Percentiles rank a stretch among this genome's conserved stretches.
Evolutionary conservation across 352 stramenopile species (phyloP).

Genomic region (Phytophthora sansomeana): DNA sequence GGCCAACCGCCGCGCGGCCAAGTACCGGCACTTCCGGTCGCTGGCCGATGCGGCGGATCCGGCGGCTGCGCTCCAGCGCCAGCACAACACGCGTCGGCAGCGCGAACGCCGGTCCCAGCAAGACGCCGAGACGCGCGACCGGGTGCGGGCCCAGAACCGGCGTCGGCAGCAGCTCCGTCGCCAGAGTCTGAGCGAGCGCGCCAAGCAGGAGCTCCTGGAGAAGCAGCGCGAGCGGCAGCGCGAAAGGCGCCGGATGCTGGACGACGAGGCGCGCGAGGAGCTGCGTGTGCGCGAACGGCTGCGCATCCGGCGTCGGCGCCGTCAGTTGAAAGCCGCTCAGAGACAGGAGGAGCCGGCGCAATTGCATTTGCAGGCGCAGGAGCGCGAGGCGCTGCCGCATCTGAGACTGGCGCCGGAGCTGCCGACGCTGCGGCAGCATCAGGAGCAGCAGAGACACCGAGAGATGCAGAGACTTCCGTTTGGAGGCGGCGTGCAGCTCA

Average conservation of each 20-base stretch:
- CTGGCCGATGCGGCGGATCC: conserved; percentile 3
- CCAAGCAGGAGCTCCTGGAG: conserved; percentile 45
- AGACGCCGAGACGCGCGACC: conserved; percentile 43
- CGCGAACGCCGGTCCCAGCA: conserved; percentile 54
- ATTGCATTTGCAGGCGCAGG: conserved; percentile 8
- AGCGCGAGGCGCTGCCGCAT: conserved; percentile 22
- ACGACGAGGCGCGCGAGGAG: conserved; percentile 45
- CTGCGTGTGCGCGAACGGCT: conserved; percentile 59
- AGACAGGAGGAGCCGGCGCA: conserved; percentile 2
- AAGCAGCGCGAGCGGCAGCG: conserved; percentile 57
- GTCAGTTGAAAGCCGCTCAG: conserved; percentile 21
- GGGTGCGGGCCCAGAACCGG: conserved; percentile 70
- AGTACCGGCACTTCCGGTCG: conserved; percentile 66
- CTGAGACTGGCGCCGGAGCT: conserved; percentile 35
- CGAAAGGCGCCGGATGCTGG: conserved; percentile 49
- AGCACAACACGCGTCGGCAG: conserved; percentile 56
- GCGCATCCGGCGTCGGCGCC: conserved; percentile 48
- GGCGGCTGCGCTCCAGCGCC: conserved; percentile 40
- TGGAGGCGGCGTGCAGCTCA: conserved; percentile 41
- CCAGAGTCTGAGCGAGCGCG: conserved; percentile 50
- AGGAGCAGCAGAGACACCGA: conserved; percentile 36
- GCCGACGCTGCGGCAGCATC: conserved; percentile 33
- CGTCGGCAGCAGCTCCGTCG: conserved; percentile 61
- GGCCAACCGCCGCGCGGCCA: conserved; percentile 68
- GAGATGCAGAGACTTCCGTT: conserved; percentile 37